Conservation (phyloP, 208 protist genomes). For the Spironucleus salmonicida region DNA sequence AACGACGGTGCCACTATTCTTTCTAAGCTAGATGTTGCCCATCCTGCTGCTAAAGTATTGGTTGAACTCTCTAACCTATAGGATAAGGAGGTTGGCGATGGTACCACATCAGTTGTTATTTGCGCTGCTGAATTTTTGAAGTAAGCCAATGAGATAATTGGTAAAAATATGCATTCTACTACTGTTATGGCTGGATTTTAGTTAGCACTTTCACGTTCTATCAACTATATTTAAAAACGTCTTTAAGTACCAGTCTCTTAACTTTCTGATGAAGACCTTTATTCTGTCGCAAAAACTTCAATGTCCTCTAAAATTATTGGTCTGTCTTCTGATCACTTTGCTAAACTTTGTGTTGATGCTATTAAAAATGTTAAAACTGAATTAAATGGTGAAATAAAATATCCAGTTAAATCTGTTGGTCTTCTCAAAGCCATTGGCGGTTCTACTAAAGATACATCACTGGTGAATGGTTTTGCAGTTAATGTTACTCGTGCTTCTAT, state of each 20-base stretch:
- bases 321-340: constrained; percentile 71
- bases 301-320: constrained; percentile 97
- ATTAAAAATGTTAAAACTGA: constrained; percentile 40
- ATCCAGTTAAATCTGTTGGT: constrained; percentile 86
- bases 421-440: constrained; percentile 91
- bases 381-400: constrained; percentile 54
- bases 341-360: constrained; percentile 75
- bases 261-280: constrained; percentile 73
- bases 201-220: constrained; percentile 74
- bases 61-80: constrained; percentile 92
- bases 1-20: constrained; percentile 97
- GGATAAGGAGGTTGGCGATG: constrained; percentile 96
- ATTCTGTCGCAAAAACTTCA: constrained; percentile 90
- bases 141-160: constrained; percentile 81
- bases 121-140: constrained; percentile 93
- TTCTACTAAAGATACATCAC: constrained; percentile 64
- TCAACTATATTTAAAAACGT: constrained; percentile 73
- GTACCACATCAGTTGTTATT: constrained; percentile 96
- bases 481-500: constrained; percentile 73
- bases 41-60: constrained; percentile 79
- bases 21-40: constrained; percentile 64
- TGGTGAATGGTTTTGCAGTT: constrained; percentile 60
- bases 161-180: constrained; percentile 84
- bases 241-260: constrained; percentile 37
- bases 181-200: constrained; percentile 93